Evolutionary conservation across 352 stramenopile species (phyloP).

Genomic region (Pythium coloratum): DNA sequence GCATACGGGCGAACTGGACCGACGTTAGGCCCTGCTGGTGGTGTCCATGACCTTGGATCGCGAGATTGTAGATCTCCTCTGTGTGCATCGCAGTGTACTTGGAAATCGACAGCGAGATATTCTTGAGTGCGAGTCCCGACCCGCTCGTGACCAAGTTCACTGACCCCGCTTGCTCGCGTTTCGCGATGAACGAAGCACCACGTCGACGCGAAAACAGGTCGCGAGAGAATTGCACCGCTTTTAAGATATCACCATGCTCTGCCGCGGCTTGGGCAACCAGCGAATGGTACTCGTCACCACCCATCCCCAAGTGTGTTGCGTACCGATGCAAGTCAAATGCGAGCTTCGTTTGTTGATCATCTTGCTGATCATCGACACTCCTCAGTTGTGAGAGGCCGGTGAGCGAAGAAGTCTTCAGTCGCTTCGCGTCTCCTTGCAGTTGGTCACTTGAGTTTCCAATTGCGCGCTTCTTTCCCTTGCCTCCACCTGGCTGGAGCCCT

Average conservation of each 20-base stretch:
- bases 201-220: constrained; percentile 47
- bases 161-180: not conserved
- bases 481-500: not conserved
- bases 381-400: not conserved
- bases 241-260: constrained; percentile 43
- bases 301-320: constrained; percentile 44
- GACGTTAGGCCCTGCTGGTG: constrained; percentile 15
- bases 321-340: constrained; percentile 53
- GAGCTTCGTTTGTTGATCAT: constrained; percentile 39
- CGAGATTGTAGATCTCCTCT: constrained; percentile 46
- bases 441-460: constrained; percentile 3
- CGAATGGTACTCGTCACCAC: constrained; percentile 40
- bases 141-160: not conserved
- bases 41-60: constrained; percentile 17
- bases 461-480: constrained; percentile 30
- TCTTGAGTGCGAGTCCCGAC: constrained; percentile 39
- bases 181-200: constrained; percentile 3
- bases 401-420: not conserved
- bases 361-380: constrained; percentile 32
- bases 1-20: constrained; percentile 41
- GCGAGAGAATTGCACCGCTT: constrained; percentile 52
- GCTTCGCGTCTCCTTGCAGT: constrained; percentile 10
- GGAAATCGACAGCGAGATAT: constrained; percentile 62
- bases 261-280: constrained; percentile 40
- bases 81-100: constrained; percentile 56